A percentile compares a stretch with the other conserved stretches of the same genome.
These are phyloP conservation scores for Collariella sp. DNA, from an alignment of 495 filamentous ascomycete species.

Conservation along the genomic window DNA sequence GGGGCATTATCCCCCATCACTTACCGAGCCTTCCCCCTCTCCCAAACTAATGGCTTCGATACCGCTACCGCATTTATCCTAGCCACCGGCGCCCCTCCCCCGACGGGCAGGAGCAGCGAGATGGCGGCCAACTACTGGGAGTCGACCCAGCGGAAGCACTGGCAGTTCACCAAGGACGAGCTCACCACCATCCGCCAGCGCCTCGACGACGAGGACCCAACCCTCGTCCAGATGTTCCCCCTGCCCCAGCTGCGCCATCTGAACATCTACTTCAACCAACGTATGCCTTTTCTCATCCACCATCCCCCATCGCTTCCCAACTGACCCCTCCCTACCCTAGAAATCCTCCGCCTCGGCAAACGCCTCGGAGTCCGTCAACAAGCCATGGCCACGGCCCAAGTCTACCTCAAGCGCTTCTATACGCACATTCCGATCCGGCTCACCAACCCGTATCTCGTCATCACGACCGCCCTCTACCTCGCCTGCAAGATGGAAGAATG, in stretches of 20 bases:
- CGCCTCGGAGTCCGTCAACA: constrained; percentile 81
- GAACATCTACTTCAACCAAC: constrained; percentile 86
- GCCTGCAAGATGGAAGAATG: constrained; percentile 99
- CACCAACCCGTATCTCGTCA: constrained; percentile 87
- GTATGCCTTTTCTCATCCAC: constrained; percentile 40
- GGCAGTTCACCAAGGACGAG: constrained; percentile 79
- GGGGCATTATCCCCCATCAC: not conserved
- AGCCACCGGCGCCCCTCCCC: not conserved
- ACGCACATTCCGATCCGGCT: constrained; percentile 80
- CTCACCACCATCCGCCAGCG: constrained; percentile 62
- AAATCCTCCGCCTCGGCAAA: constrained; percentile 70
- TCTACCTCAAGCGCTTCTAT: constrained; percentile 93
- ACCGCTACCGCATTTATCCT: too few species aligned
- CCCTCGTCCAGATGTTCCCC: constrained; percentile 64
- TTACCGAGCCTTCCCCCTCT: not conserved
- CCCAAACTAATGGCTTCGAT: not conserved
- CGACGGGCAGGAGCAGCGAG: not conserved
- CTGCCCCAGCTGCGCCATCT: constrained; percentile 74
- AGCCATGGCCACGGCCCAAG: constrained; percentile 85
- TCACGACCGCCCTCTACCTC: constrained; percentile 86
- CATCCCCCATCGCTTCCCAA: not conserved
- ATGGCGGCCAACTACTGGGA: constrained; percentile 99
- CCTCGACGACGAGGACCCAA: constrained; percentile 64
- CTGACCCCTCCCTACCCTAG: constrained; percentile 32
- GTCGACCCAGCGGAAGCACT: constrained; percentile 79